Conservation (phyloP, 805 yeast species). For the Candida nitratophila region DNA sequence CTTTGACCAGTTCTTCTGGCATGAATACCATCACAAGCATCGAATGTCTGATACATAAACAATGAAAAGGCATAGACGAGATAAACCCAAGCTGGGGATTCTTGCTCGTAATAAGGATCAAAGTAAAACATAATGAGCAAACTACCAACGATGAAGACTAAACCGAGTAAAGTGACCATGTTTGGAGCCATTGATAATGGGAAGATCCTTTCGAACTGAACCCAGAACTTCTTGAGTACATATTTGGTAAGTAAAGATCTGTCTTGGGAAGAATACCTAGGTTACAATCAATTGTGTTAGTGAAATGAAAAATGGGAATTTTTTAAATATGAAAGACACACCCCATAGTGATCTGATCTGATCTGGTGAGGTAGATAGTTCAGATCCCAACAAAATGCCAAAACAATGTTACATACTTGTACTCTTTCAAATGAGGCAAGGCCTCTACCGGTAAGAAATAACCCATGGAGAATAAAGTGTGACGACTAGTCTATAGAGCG, state of each 20-base stretch:
- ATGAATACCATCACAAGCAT: slow-evolving; percentile 93
- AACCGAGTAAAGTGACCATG: slow-evolving; percentile 75
- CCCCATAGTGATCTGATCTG: no score
- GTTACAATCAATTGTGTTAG: no score
- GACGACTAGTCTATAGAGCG: neutral
- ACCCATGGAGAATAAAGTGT: slow-evolving; percentile 41
- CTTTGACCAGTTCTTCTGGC: slow-evolving; percentile 94
- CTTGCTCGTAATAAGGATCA: slow-evolving; percentile 60
- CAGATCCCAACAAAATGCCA: no score
- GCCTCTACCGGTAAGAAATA: slow-evolving; percentile 37
- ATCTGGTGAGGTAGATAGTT: no score
- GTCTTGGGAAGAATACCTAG: slow-evolving; percentile 65
- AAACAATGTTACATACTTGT: slow-evolving; percentile 38
- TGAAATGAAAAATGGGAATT: neutral
- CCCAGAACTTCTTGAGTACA: slow-evolving; percentile 80
- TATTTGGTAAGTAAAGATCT: slow-evolving; percentile 70
- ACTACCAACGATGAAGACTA: slow-evolving; percentile 62
- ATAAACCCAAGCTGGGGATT: slow-evolving; percentile 71
- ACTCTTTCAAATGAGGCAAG: slow-evolving; percentile 37
- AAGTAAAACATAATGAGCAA: slow-evolving; percentile 57
- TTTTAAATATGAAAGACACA: neutral
- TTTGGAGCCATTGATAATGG: slow-evolving; percentile 93
- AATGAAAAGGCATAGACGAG: slow-evolving; percentile 72
- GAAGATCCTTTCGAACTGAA: slow-evolving; percentile 59
- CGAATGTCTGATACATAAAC: slow-evolving; percentile 90